Percentiles rank a stretch among this genome's conserved stretches.
These are phyloP conservation scores for Pleurozium schreberi DNA, from an alignment of 225 moss, liverwort and hornwort genomes.

Conservation along the genomic window DNA sequence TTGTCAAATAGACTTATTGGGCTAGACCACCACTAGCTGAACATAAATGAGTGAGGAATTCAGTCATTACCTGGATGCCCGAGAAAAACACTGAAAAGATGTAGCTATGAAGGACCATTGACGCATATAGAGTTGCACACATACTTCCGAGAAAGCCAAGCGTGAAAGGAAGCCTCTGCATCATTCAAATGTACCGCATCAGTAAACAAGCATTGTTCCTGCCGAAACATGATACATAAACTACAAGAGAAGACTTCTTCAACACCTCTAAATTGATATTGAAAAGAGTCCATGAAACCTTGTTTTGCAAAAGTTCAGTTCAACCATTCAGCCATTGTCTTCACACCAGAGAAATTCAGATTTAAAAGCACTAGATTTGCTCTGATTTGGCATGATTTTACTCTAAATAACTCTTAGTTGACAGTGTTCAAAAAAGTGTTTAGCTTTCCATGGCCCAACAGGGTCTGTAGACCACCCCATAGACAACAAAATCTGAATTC, in stretches of 20 bases:
- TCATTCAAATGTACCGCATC: background rate
- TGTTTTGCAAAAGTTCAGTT: background rate
- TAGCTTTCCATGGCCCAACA: too few species aligned
- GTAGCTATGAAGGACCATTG: constrained; percentile 85
- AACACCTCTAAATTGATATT: background rate
- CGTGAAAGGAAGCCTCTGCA: constrained; percentile 89
- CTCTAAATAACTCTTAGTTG: background rate
- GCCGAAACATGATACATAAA: background rate
- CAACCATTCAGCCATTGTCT: background rate
- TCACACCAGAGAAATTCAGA: background rate
- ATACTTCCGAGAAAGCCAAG: constrained; percentile 76
- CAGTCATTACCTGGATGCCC: constrained; percentile 53
- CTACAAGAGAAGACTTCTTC: background rate
- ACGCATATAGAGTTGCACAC: constrained; percentile 77
- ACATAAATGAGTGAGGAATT: background rate
- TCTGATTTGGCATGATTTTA: background rate
- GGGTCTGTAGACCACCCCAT: too few species aligned
- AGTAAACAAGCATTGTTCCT: background rate
- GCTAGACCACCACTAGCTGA: background rate
- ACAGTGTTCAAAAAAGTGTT: background rate
- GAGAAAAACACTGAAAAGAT: constrained; percentile 77
- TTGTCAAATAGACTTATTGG: background rate
- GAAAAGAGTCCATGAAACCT: background rate
- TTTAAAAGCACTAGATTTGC: background rate
- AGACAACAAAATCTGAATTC: too few species aligned